Evolutionary conservation across 2,329 filamentous ascomycete species (phyloP), one percentile per base, ranked within the genome.

Genomic region (Aspergillus hiratsukae): DNA sequence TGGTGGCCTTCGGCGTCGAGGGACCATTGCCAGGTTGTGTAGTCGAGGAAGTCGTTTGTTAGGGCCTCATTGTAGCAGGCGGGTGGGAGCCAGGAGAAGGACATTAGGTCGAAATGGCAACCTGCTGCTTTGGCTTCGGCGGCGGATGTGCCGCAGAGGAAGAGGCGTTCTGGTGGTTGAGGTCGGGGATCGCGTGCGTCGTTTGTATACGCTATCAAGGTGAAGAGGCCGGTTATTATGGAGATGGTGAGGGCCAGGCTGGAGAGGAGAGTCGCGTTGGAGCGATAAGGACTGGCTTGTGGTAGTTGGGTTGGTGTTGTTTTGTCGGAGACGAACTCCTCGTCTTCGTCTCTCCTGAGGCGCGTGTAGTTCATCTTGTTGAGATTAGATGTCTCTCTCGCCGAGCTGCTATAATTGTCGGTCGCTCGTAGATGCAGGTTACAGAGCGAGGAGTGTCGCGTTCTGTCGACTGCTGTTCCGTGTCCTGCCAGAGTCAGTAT

Each of bases 21-120:
- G 11, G 51, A 59, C 56, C 52, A 61, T 14, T 57, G 11, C 57
- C 59, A 62, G 46, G 58, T 52, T 1, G 50, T 23, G 10, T 41
- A 21, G n/a, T 45, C 27, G 17, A 58, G 58, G 48, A 68, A 67
- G 5, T 58, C 52, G 4, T 56, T 51, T 46, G 62, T 55, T 1
- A 69, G 51, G 17, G 63, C 58, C 5, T 11, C 51, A 54, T 69
- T 66, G 53, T 59, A 68, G 59, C 67, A 70, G 9, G 56, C 57
- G 28, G 57, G 51, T 3, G 64, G 59, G 3, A 64, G 59, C 66
- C 66, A 70, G 7, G 62, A 58, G 53, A 66, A 69, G 25, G 54
- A 56, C 25, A 66, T 65, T 5, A 64, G 54, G 57, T 70, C 66
- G 52, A 70, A 68, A 21, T 58, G 49, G 56, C 66, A 70, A 19